Evolutionary conservation across 768 basidiomycete genomes (phyloP), one percentile per base, ranked within the genome.

Genomic region (Boletus pseudo-olivaceus): DNA sequence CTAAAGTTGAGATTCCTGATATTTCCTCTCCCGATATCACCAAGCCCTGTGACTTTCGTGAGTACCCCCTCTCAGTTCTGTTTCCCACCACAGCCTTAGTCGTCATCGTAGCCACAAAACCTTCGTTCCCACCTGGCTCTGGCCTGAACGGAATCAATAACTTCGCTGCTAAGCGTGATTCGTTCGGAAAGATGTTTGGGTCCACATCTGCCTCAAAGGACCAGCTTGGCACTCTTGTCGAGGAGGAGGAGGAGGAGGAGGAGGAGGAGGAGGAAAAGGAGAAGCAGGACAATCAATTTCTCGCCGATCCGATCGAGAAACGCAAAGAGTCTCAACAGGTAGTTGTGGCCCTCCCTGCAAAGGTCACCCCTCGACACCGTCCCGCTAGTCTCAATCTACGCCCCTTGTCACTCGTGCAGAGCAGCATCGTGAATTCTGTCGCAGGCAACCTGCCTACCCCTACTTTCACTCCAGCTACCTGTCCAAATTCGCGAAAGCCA

Each of bases 181-280:
- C 91, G 0, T 87, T 91, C 69, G 76, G 79, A 47, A 91, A 87
- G 70, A 78, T 85, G 60, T 77, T 86, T 57, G 74, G 77, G 15
- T 61, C 80, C 17, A 77, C 85, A 2, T 80, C 82, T 1, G 80
- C 81, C 11, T 78, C 84, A 48, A 91, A 90, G 67, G 90, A 92
- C 67, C 82, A 86, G 61, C 78, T 93, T 11, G 81, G 82, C 55
- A 92, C 90, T 17, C 76, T 93, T 29, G 73, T 93, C 32, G 91
- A 92, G 63, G 92, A 93, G 52, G 91, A 93, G 49, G 90, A 94
- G 47, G 92, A 93, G 52, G 91, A 93, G 49, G 90, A 94, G 47
- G 92, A 92, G 39, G 91, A 93, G 26, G 87, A 92, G 51, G 89
- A 90, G 40, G 87, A 88, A 12, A 19, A 46, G 19, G 45, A 15